phyloP scores from a whole-genome alignment of 164 flowering plant genomes.

The Dillenia suffruticosa region DNA sequence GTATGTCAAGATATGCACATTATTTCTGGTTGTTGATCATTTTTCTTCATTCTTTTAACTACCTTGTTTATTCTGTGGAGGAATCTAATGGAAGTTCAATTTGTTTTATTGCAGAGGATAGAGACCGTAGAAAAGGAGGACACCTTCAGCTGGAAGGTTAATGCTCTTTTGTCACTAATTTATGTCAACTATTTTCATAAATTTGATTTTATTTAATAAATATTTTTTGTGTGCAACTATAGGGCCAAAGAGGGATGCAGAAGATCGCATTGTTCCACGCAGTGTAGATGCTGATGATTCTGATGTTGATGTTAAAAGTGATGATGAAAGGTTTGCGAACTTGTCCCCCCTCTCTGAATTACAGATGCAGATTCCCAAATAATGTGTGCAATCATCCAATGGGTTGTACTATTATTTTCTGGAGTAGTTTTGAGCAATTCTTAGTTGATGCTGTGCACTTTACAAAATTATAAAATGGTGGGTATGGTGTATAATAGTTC shows the following conservation, averaged over 20 bases:
- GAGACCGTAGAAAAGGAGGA: constrained; percentile 79
- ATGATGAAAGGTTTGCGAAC: constrained; percentile 60
- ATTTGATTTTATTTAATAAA: constrained; percentile 5
- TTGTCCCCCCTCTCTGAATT: no score
- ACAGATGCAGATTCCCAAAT: no score
- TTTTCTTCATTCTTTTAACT: not conserved
- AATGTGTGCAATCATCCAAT: no score
- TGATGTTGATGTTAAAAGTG: constrained; percentile 77
- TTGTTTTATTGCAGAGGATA: constrained; percentile 62
- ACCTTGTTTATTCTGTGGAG: not conserved
- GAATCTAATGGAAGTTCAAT: not conserved
- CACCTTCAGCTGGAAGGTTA: constrained; percentile 85
- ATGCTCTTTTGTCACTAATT: not conserved
- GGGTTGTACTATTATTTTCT: no score
- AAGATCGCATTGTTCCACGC: constrained; percentile 77
- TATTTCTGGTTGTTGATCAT: not conserved
- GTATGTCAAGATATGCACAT: constrained; percentile 16
- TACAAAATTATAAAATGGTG: no score
- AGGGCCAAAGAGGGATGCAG: constrained; percentile 80
- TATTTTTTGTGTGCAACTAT: constrained; percentile 1
- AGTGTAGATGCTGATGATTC: constrained; percentile 95
- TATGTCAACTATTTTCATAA: not conserved
- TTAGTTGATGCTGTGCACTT: no score
- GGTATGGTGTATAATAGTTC: no score
- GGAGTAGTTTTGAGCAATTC: no score